Evolutionary conservation across 2,329 filamentous ascomycete species (phyloP).

Genomic region (Juglanconis oblonga): DNA sequence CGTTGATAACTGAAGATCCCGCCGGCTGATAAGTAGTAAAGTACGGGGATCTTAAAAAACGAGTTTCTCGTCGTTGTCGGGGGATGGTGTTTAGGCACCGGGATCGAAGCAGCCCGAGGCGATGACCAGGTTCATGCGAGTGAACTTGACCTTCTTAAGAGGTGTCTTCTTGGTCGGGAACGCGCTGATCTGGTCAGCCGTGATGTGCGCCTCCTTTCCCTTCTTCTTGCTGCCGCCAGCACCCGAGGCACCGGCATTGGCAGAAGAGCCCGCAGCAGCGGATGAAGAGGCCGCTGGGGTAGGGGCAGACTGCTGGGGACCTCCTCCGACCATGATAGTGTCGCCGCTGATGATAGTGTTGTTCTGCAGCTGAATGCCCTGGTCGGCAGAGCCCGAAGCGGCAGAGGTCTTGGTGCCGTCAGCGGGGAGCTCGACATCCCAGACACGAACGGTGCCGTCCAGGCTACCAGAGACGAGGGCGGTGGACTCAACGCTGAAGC

Average conservation of each 20-base stretch:
- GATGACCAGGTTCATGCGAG: slow-evolving; percentile 89
- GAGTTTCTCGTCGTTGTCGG: not conserved
- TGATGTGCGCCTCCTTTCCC: slow-evolving; percentile 85
- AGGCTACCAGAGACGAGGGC: slow-evolving; percentile 87
- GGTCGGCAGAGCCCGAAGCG: slow-evolving; percentile 23
- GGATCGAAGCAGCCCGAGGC: slow-evolving; percentile 70
- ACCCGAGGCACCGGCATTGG: slow-evolving; percentile 26
- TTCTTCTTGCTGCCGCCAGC: slow-evolving; percentile 61
- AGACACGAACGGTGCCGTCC: slow-evolving; percentile 88
- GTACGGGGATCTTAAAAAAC: not conserved
- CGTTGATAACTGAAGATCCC: not conserved
- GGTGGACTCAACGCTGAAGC: slow-evolving; percentile 89
- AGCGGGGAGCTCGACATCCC: slow-evolving; percentile 79
- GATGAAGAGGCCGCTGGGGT: slow-evolving; percentile 38
- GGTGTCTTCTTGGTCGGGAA: slow-evolving; percentile 97
- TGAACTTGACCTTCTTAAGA: slow-evolving; percentile 90
- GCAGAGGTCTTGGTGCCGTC: slow-evolving; percentile 57
- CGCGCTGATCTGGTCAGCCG: slow-evolving; percentile 88
- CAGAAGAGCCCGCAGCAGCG: slow-evolving; percentile 30
- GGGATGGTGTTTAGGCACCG: not conserved
- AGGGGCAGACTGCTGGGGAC: slow-evolving; percentile 24
- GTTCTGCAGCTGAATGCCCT: slow-evolving; percentile 26
- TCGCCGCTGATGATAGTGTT: slow-evolving; percentile 33
- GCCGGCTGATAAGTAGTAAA: no score
- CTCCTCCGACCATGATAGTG: slow-evolving; percentile 37